Base-by-base conservation (phyloP, 2,329 filamentous ascomycete species). In the Neopestalotiopsis sp. region DNA sequence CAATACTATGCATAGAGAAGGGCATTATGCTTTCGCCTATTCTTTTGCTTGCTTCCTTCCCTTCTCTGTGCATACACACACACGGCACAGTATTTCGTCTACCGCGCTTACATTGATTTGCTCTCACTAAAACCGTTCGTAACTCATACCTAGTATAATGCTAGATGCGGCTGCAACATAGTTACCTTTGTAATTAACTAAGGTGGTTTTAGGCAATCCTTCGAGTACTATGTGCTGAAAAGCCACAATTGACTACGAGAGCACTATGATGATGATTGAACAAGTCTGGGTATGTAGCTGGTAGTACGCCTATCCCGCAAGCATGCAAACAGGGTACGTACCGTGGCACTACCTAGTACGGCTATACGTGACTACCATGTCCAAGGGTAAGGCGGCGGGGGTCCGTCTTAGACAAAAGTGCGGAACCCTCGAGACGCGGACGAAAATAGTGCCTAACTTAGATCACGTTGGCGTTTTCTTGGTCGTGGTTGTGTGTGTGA, bases 351-450 rank as follows among this genome's bases (percentile, higher is more conserved):
- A 38, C 45, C 17, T 9, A n/a, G 17, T 52, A 52, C 45, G 45
- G 34, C 34, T 38, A 38, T n/a, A n/a, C 45, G 7, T 52, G 17
- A 52, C 45, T 52, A n/a, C 20, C 17, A 7, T n/a, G 7, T 17
- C 17, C 45, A 52, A 52, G 45, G 45, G 45, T 24, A 52, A 52
- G 45, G 45, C 45, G 45, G 45, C 45, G n/a, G 45, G 45, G n/a
- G 45, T 52, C n/a, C 45, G 45, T 52, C 45, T 52, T 52, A 52
- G 45, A 52, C 45, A 52, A 52, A 62, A 62, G n/a, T 38, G 59
- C 34, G 59, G 59, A 20, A 20, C 59, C 58, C 59, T 40, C 59
- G 59, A 62, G 59, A 62, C 59, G 59, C 59, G 59, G 12, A 20
- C 30, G 34, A 40, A 17, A 42, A 34, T 34, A 30, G 34, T 34